Conservation (phyloP, 768 basidiomycete genomes). For the Leccinum subtestaceum region DNA sequence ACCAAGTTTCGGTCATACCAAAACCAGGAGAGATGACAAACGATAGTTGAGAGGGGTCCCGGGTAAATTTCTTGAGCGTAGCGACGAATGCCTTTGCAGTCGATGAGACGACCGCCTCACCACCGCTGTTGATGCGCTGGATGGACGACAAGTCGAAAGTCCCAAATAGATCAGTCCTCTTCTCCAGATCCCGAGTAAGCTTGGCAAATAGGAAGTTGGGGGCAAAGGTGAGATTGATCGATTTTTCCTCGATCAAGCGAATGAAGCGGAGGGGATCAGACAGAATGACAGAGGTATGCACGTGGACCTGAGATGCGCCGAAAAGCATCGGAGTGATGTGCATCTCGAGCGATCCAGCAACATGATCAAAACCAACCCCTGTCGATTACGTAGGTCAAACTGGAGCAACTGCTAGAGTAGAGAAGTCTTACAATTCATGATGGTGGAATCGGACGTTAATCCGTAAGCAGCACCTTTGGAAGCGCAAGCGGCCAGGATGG, state of each 20-base stretch:
- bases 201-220: background rate
- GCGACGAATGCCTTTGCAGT: constrained; percentile 37
- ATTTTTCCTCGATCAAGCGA: constrained; percentile 33
- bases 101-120: background rate
- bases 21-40: constrained; percentile 33
- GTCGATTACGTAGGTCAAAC: background rate
- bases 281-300: constrained; percentile 15
- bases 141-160: constrained; percentile 29
- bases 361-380: constrained; percentile 42
- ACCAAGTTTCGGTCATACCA: background rate
- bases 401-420: too few relatives aligned
- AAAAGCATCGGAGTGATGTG: constrained; percentile 34
- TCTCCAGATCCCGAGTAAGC: background rate
- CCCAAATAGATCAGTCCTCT: constrained; percentile 15
- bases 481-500: background rate
- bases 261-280: constrained; percentile 13
- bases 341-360: constrained; percentile 38
- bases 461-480: background rate
- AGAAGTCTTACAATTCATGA: constrained; percentile 32
- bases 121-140: background rate
- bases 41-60: constrained; percentile 13
- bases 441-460: background rate
- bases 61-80: constrained; percentile 24
- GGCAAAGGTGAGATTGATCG: constrained; percentile 21
- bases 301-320: constrained; percentile 21